Evolutionary conservation across 176 grass and related monocot genomes (phyloP).

Genomic region (Cenchrus fungigraminus): DNA sequence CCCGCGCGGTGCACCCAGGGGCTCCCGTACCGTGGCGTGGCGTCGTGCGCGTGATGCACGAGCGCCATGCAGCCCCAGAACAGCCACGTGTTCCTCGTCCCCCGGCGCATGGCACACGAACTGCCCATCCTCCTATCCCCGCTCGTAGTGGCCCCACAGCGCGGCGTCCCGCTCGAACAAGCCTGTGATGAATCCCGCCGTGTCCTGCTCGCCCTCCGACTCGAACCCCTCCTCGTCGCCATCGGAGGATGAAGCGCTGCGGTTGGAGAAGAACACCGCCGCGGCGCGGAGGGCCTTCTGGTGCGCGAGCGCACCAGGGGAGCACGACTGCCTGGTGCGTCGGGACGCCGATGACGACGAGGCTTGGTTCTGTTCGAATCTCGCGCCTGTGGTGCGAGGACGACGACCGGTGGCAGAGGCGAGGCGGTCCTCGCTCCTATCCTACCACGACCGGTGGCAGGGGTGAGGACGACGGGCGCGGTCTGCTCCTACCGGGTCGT

Average conservation of each 20-base stretch:
- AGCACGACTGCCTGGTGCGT: not conserved
- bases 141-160: constrained; percentile 67
- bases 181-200: constrained; percentile 35
- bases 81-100: constrained; percentile 39
- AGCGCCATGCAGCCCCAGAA: constrained; percentile 51
- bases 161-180: constrained; percentile 48
- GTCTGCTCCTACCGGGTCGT: no score
- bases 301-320: constrained; percentile 28
- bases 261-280: constrained; percentile 53
- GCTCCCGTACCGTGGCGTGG: constrained; percentile 40
- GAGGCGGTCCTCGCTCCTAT: no score
- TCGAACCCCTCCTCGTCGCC: constrained; percentile 27
- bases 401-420: no score
- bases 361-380: no score
- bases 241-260: not conserved
- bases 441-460: no score
- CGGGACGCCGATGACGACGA: no score
- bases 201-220: constrained; percentile 44
- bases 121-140: constrained; percentile 42
- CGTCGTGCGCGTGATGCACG: constrained; percentile 57
- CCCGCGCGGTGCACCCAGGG: constrained; percentile 53
- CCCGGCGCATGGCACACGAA: constrained; percentile 70
- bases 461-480: no score
- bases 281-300: constrained; percentile 20
- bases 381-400: no score